Conservation (phyloP, 805 yeast genomes). For the Saturnispora zaruensis region DNA sequence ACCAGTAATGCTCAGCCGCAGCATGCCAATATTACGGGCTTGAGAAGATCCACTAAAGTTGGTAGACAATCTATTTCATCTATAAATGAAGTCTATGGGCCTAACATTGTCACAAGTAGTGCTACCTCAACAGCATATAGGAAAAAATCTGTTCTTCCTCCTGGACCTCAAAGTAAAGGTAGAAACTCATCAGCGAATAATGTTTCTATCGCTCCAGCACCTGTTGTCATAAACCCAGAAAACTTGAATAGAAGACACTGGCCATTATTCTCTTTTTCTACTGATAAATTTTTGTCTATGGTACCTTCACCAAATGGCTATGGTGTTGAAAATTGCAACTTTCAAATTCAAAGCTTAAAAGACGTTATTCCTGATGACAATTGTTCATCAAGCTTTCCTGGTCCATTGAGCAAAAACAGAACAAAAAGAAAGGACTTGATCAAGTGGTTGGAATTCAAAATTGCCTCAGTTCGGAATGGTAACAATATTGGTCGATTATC, state of each 20-base stretch:
- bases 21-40: background rate
- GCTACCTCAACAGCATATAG: slow-evolving; percentile 10
- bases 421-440: slow-evolving; percentile 59
- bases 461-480: slow-evolving; percentile 16
- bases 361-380: slow-evolving; percentile 37
- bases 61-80: slow-evolving; percentile 11
- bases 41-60: slow-evolving; percentile 5
- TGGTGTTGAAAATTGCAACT: slow-evolving; percentile 24
- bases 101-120: slow-evolving; percentile 11
- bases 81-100: slow-evolving; percentile 16
- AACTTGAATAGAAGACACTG: slow-evolving; percentile 54
- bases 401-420: slow-evolving; percentile 53
- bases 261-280: slow-evolving; percentile 67
- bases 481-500: slow-evolving; percentile 12
- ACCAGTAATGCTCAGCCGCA: background rate
- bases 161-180: slow-evolving; percentile 3
- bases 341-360: slow-evolving; percentile 32
- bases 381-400: slow-evolving; percentile 49
- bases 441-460: slow-evolving; percentile 49
- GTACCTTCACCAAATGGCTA: slow-evolving; percentile 36
- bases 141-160: slow-evolving; percentile 12
- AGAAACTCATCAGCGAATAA: slow-evolving; percentile 6
- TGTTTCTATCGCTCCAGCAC: slow-evolving; percentile 26
- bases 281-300: slow-evolving; percentile 36
- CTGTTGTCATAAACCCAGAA: slow-evolving; percentile 41